These are phyloP conservation scores for Oidiodendron maius DNA, from an alignment of 495 filamentous ascomycete species.

Conservation along the genomic window DNA sequence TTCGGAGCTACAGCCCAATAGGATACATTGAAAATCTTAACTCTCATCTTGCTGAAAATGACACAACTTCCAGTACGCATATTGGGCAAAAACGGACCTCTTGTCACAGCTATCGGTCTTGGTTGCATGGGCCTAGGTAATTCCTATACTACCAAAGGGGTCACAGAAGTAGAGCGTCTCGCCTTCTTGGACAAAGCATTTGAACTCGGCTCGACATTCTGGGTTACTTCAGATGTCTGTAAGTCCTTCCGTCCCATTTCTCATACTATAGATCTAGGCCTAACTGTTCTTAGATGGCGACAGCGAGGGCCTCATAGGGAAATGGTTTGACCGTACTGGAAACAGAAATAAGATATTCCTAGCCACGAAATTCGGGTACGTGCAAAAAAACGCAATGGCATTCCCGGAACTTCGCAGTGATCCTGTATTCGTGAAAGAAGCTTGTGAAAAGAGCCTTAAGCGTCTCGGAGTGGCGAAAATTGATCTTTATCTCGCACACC, in stretches of 20 bases:
- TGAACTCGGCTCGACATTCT: conserved; percentile 48
- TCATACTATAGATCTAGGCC: background rate
- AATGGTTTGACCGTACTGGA: conserved; percentile 46
- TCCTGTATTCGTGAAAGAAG: conserved; percentile 24
- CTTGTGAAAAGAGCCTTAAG: conserved; percentile 35
- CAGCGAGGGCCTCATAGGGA: conserved; percentile 46
- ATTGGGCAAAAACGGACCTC: no score
- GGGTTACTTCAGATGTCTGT: conserved; percentile 58
- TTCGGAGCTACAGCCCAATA: no score
- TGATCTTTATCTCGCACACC: conserved; percentile 54
- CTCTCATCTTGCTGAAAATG: no score
- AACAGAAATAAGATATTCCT: conserved; percentile 49
- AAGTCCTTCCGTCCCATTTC: background rate
- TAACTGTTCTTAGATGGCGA: conserved; percentile 22
- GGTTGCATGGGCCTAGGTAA: no score
- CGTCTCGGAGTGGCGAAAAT: conserved; percentile 41
- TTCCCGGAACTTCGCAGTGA: conserved; percentile 16
- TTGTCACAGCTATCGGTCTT: no score
- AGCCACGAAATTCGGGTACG: conserved; percentile 43
- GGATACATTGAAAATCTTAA: no score
- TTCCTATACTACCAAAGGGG: no score
- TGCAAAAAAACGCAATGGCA: no score
- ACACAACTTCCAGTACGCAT: no score
- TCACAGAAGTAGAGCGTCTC: no score
- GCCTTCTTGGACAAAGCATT: conserved; percentile 38